Evolutionary conservation across 2,329 filamentous ascomycete species (phyloP).

Genomic region (Stagonosporopsis vannaccii): DNA sequence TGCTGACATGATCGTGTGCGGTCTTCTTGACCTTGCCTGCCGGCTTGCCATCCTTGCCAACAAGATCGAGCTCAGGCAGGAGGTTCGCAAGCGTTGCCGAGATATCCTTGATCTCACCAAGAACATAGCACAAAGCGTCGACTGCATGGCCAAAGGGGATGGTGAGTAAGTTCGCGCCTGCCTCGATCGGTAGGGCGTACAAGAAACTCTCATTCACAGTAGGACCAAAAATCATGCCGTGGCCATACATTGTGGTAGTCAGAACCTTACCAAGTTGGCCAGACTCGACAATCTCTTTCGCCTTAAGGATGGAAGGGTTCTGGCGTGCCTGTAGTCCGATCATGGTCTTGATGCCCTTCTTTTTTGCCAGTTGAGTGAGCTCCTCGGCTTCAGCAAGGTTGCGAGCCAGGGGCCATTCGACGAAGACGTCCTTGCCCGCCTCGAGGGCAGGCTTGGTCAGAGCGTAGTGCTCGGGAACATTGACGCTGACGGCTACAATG

Average conservation of each 20-base stretch:
- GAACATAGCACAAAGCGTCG: constrained; percentile 40
- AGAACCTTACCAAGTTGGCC: constrained; percentile 56
- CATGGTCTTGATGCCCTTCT: constrained; percentile 53
- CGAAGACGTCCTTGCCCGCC: constrained; percentile 54
- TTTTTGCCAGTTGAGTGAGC: constrained; percentile 51
- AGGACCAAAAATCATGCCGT: constrained; percentile 34
- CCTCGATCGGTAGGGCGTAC: constrained; percentile 59
- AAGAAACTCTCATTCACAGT: constrained; percentile 35
- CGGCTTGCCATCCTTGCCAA: constrained; percentile 29
- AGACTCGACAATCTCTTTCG: constrained; percentile 53
- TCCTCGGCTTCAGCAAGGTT: constrained; percentile 54
- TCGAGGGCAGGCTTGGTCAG: constrained; percentile 53
- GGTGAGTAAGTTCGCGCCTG: constrained; percentile 55
- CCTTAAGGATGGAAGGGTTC: constrained; percentile 50
- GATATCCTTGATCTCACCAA: constrained; percentile 39
- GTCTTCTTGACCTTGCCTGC: constrained; percentile 33
- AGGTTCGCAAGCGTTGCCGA: constrained; percentile 36
- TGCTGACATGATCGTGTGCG: constrained; percentile 37
- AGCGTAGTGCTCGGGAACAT: constrained; percentile 54
- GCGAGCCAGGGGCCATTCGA: constrained; percentile 59
- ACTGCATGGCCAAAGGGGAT: constrained; percentile 51
- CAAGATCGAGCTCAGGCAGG: constrained; percentile 27
- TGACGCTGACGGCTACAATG: constrained; percentile 56
- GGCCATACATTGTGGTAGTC: constrained; percentile 41
- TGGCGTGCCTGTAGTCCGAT: constrained; percentile 59